Evolutionary conservation across 495 filamentous ascomycete genomes (phyloP), one percentile per base, ranked within the genome.

Genomic region (Tuber borchii): DNA sequence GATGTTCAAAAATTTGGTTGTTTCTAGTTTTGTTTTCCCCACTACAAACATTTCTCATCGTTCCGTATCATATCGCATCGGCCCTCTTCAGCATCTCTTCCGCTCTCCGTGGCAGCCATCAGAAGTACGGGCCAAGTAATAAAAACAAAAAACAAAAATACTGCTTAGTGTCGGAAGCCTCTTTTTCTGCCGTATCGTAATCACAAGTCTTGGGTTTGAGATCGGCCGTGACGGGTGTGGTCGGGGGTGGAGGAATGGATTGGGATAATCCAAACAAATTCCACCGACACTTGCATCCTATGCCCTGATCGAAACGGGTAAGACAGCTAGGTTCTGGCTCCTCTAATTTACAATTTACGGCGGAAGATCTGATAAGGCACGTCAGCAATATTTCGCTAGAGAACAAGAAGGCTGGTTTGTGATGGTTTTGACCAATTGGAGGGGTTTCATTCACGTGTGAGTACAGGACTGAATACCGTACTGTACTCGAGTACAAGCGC

Each of bases 261-360:
- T 4, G 56, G 26, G 56, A 34, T 65, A 34, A 31, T 14, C n/a
- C 56, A 34, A 14, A 34, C 31, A 34, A 17, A 65, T 34, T 17
- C 26, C 9, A 12, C 56, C 26, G 56, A 65, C 56, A 34, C 31
- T 34, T 65, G 56, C 26, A 16, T 26, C 56, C 20, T 65, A 34
- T 65, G 26, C 17, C 56, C 74, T 75, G 56, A 42, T 61, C 34
- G 68, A 71, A 77, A 71, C 45, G 74, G 70, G 75, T 8, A 65
- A 45, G 77, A 71, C 70, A 79, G 76, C 72, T 79, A 72, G 78
- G 65, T 78, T 46, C 61, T 73, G 26, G 77, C 75, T 79, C 76
- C 78, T 75, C 70, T 48, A 79, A 79, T 79, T 79, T 79, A 42
- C 76, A 68, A 73, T 79, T 79, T 70, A 73, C 68, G 39, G 45